These are phyloP conservation scores for Fusarium succisae DNA, from an alignment of 2,329 filamentous ascomycete genomes.

Conservation along the genomic window DNA sequence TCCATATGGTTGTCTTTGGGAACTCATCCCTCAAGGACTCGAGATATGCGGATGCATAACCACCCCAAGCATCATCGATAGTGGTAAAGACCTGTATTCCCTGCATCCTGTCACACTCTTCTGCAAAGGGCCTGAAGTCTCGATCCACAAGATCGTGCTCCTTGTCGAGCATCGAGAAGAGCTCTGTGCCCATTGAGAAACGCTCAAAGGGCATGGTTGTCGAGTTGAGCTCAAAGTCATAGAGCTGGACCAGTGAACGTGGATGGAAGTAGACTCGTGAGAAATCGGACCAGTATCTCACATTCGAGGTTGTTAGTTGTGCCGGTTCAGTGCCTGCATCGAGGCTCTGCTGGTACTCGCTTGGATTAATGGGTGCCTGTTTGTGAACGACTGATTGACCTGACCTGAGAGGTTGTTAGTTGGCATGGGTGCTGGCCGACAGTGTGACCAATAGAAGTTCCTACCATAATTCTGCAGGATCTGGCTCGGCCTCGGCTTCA, in stretches of 20 bases:
- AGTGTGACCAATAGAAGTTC: not conserved
- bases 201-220: constrained; percentile 87
- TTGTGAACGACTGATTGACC: constrained; percentile 74
- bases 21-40: constrained; percentile 89
- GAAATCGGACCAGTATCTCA: constrained; percentile 98
- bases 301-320: constrained; percentile 71
- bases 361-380: constrained; percentile 72
- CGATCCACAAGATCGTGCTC: constrained; percentile 89
- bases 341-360: constrained; percentile 81
- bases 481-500: constrained; percentile 59
- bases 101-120: constrained; percentile 94
- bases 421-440: not conserved
- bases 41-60: constrained; percentile 77
- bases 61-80: constrained; percentile 83
- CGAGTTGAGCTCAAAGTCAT: constrained; percentile 86
- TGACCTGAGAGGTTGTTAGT: constrained; percentile 58
- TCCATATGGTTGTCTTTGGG: constrained; percentile 85
- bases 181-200: constrained; percentile 82
- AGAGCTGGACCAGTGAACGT: constrained; percentile 83
- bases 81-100: constrained; percentile 81
- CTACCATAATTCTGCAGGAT: constrained; percentile 49
- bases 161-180: constrained; percentile 77
- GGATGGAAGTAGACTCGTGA: constrained; percentile 94
- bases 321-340: constrained; percentile 76
- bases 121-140: constrained; percentile 87